These are phyloP conservation scores for Entophlyctis luteolus DNA, from an alignment of 192 early-diverging fungal species.

Conservation along the genomic window DNA sequence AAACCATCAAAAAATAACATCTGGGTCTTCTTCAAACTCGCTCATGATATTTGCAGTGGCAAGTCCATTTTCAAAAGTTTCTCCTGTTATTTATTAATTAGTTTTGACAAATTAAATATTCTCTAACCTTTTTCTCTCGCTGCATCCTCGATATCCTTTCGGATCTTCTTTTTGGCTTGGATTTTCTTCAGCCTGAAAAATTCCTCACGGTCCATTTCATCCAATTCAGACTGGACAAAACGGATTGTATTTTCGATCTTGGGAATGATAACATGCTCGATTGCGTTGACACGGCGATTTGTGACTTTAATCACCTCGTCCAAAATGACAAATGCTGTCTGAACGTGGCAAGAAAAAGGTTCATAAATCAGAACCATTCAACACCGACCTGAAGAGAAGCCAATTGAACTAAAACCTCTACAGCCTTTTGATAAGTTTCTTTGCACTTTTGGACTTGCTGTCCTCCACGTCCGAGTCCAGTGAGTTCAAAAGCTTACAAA, in stretches of 20 bases:
- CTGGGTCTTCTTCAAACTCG: constrained; percentile 56
- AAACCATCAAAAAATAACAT: constrained; percentile 46
- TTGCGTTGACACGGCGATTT: constrained; percentile 98
- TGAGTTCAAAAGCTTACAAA: constrained; percentile 82
- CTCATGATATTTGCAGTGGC: constrained; percentile 37
- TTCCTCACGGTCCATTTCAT: constrained; percentile 98
- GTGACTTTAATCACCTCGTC: constrained; percentile 99
- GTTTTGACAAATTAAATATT: no score
- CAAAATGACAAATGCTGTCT: constrained; percentile 97
- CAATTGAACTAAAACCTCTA: constrained; percentile 92
- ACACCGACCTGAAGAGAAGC: constrained; percentile 85
- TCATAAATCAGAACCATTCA: not conserved
- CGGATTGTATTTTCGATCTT: constrained; percentile 97
- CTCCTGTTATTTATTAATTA: not conserved
- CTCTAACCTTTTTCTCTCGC: constrained; percentile 46
- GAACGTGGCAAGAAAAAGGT: not conserved
- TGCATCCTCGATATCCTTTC: constrained; percentile 56
- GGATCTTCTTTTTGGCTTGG: constrained; percentile 96
- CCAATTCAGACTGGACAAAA: constrained; percentile 92
- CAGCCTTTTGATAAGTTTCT: constrained; percentile 90
- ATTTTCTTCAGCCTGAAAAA: constrained; percentile 99
- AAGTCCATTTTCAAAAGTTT: not conserved
- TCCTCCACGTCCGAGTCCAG: constrained; percentile 96
- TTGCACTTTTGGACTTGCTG: constrained; percentile 94
- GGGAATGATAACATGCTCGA: constrained; percentile 99